Conservation (phyloP, 2,329 filamentous ascomycete species). For the Fusarium sarcochroum region DNA sequence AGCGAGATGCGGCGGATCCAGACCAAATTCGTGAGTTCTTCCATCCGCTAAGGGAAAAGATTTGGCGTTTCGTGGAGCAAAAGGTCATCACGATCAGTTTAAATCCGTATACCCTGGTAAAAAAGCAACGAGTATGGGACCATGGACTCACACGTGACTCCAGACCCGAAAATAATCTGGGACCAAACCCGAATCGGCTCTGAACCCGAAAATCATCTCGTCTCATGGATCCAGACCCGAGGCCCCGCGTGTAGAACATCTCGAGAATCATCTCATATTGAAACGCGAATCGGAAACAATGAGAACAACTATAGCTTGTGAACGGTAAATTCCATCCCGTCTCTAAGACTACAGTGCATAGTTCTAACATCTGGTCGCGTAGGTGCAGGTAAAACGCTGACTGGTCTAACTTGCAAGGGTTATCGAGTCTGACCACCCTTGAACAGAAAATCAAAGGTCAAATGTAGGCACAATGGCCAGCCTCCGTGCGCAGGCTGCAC, state of each 20-base stretch:
- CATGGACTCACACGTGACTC: constrained; percentile 1
- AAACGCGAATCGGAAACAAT: constrained; percentile 27
- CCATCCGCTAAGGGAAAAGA: not conserved
- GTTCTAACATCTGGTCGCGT: not conserved
- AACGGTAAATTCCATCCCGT: constrained; percentile 24
- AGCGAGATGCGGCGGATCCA: not conserved
- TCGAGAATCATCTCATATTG: constrained; percentile 4
- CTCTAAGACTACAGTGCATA: not conserved
- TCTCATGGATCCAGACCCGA: constrained; percentile 22
- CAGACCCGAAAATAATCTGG: not conserved
- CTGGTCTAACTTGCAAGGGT: not conserved
- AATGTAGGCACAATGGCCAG: constrained; percentile 45
- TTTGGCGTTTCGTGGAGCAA: not conserved
- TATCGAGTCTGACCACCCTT: not conserved
- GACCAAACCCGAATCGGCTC: constrained; percentile 36
- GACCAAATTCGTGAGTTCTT: not conserved
- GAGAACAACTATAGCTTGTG: constrained; percentile 46
- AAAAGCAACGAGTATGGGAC: not conserved
- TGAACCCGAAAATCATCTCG: not conserved
- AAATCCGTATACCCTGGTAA: not conserved
- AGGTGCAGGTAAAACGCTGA: constrained; percentile 44
- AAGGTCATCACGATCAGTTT: not conserved
- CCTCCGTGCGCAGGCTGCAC: constrained; percentile 43
- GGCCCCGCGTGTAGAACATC: constrained; percentile 18
- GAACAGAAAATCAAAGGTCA: constrained; percentile 45